Conservation (phyloP, 1,284 basidiomycete species). For the Cryptococcus jaspeensis region DNA sequence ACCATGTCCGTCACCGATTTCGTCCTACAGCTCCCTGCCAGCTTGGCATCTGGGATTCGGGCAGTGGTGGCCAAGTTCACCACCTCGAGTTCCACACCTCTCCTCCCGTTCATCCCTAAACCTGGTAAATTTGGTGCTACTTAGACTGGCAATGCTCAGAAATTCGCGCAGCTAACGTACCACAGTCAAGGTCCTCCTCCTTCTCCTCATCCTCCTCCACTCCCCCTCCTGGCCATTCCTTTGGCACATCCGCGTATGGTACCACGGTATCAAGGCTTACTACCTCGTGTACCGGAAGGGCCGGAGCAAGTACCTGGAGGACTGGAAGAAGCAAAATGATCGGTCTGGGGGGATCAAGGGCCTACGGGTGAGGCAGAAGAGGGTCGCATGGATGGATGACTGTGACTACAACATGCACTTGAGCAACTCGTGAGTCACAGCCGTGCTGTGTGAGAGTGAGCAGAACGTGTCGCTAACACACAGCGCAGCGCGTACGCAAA, state of each 20-base stretch:
- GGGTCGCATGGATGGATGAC: conserved; percentile 45
- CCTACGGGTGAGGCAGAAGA: conserved; percentile 23
- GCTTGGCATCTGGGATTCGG: conserved; percentile 5
- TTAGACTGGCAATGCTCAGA: too few relatives aligned
- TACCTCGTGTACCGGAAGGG: conserved; percentile 30
- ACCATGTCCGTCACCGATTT: background rate
- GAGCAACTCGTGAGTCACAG: conserved; percentile 40
- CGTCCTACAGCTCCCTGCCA: conserved; percentile 18
- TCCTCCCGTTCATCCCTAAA: conserved; percentile 46
- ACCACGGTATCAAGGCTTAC: conserved; percentile 33
- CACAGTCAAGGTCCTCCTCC: conserved; percentile 45
- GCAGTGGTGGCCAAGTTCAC: conserved; percentile 12
- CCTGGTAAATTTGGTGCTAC: conserved; percentile 22
- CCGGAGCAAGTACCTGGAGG: conserved; percentile 26
- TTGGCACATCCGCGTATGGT: conserved; percentile 48
- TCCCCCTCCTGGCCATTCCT: conserved; percentile 46
- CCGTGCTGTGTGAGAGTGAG: background rate
- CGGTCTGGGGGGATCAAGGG: conserved; percentile 28
- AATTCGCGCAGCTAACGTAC: conserved; percentile 6
- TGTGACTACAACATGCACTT: conserved; percentile 52
- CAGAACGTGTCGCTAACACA: background rate
- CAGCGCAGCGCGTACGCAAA: conserved; percentile 39
- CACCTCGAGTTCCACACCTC: conserved; percentile 23
- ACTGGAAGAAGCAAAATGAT: conserved; percentile 29
- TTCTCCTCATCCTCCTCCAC: conserved; percentile 43